A percentile compares a stretch with the other conserved stretches of the same genome.
Evolutionary conservation across 768 basidiomycete species (phyloP).

Genomic region (Gymnopilus junonius): DNA sequence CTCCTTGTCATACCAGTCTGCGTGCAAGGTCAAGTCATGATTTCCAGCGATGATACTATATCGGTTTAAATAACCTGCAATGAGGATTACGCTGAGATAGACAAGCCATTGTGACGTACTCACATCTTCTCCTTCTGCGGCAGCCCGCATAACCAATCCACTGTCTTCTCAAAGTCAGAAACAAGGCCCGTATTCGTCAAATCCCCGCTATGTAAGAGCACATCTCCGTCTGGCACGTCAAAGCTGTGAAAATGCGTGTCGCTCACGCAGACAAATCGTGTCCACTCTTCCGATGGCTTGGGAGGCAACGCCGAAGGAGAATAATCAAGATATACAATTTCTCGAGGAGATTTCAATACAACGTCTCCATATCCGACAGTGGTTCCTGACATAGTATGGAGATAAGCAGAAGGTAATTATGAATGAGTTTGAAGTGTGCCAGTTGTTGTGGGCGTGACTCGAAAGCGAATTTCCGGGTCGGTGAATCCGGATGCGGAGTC

Average conservation of each 20-base stretch:
- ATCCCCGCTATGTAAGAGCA: constrained; percentile 70
- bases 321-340: constrained; percentile 44
- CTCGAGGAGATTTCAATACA: constrained; percentile 13
- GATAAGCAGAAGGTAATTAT: too few relatives aligned
- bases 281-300: constrained; percentile 45
- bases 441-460: too few relatives aligned
- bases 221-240: constrained; percentile 61
- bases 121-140: constrained; percentile 66
- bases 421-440: too few relatives aligned
- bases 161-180: constrained; percentile 49
- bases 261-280: constrained; percentile 63
- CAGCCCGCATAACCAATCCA: constrained; percentile 60
- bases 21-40: constrained; percentile 58
- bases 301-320: constrained; percentile 30
- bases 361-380: constrained; percentile 6
- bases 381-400: neutral
- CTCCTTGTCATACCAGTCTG: constrained; percentile 43
- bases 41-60: constrained; percentile 72
- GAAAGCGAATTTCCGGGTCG: too few relatives aligned
- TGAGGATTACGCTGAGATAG: neutral
- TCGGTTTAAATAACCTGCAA: neutral
- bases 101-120: constrained; percentile 25
- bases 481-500: too few relatives aligned
- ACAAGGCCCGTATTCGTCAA: constrained; percentile 55
- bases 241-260: constrained; percentile 57